Conservation (phyloP, 768 basidiomycete genomes). For the Suillus cothurnatus region DNA sequence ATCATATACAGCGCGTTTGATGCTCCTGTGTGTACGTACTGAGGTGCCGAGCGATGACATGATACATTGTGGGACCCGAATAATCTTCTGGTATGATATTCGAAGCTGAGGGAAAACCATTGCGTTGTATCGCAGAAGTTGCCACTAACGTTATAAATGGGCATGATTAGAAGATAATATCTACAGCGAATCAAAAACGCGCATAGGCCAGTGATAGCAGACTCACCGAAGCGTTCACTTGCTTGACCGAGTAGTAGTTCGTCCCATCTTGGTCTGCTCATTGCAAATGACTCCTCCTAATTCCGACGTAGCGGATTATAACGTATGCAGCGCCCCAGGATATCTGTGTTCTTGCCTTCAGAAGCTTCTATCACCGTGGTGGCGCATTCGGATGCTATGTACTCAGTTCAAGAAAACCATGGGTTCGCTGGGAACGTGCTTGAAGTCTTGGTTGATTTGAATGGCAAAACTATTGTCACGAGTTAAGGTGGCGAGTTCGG, state of each 20-base stretch:
- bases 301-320: background rate
- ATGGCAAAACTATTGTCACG: background rate
- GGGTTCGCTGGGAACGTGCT: background rate
- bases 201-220: background rate
- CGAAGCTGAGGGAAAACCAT: background rate
- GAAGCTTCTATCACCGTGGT: background rate
- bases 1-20: background rate
- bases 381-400: background rate
- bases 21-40: background rate
- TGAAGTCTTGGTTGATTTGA: background rate
- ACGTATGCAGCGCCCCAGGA: background rate
- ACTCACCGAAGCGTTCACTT: background rate
- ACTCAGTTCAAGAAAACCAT: background rate
- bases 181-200: background rate
- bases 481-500: background rate
- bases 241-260: background rate
- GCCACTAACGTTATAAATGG: background rate
- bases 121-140: background rate
- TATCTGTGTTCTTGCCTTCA: background rate
- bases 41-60: background rate
- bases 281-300: background rate
- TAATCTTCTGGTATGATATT: no score
- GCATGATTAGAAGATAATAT: background rate
- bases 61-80: background rate
- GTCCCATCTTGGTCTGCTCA: background rate